phyloP scores from a whole-genome alignment of 768 basidiomycete genomes.

The Macrocybe gigantea region DNA sequence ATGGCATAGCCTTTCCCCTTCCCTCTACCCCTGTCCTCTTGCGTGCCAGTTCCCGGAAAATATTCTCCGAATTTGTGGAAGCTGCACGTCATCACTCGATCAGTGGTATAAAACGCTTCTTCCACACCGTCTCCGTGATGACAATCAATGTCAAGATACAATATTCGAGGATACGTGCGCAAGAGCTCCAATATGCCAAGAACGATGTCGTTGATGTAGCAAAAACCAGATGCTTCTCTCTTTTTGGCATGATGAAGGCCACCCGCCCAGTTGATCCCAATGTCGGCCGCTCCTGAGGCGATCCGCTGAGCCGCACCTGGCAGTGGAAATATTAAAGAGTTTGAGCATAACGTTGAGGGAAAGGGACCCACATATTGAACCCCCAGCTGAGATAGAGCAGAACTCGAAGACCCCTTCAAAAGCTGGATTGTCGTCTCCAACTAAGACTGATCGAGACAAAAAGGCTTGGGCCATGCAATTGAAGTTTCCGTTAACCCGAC shows the following conservation, averaged over 20 bases:
- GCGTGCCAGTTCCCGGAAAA: constrained; percentile 83
- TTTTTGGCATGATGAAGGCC: constrained; percentile 99
- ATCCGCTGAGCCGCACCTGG: constrained; percentile 78
- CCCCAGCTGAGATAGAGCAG: constrained; percentile 93
- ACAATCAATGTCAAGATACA: constrained; percentile 98
- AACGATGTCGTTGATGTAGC: constrained; percentile 98
- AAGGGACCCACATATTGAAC: constrained; percentile 72
- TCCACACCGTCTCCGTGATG: constrained; percentile 99
- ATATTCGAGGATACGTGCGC: constrained; percentile 77
- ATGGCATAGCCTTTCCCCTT: constrained; percentile 85
- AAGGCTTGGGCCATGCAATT: background rate
- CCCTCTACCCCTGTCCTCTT: constrained; percentile 79
- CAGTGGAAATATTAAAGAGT: background rate
- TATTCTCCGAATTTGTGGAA: constrained; percentile 98
- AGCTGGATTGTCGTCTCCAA: constrained; percentile 93
- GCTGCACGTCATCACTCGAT: constrained; percentile 94
- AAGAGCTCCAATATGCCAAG: constrained; percentile 90
- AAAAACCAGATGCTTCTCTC: constrained; percentile 95
- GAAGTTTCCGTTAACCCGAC: constrained; percentile 17
- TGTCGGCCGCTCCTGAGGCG: constrained; percentile 79
- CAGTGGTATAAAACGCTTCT: constrained; percentile 96
- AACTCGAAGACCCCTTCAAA: constrained; percentile 98
- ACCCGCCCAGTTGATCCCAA: constrained; percentile 97
- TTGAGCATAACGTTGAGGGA: background rate
- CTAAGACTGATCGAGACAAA: constrained; percentile 33